phyloP scores from a whole-genome alignment of 257 asterid genomes.

The Nicotiana knightiana region DNA sequence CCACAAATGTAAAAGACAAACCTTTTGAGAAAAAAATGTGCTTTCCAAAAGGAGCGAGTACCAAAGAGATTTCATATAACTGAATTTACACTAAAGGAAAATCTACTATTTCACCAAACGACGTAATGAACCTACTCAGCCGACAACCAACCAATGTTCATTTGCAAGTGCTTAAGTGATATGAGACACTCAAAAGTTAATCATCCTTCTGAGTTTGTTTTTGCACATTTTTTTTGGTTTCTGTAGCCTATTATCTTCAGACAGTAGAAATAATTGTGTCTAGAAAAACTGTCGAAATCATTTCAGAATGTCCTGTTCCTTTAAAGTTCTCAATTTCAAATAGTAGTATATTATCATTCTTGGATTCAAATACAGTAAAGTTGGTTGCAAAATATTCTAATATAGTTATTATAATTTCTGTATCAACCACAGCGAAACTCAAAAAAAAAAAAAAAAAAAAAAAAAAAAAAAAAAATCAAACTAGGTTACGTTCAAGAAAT shows the following conservation, averaged over 20 bases:
- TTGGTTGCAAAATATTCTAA: neutral
- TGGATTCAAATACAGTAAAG: neutral
- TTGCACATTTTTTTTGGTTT: neutral
- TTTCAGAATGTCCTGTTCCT: neutral
- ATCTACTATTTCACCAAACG: neutral
- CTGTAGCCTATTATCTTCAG: neutral
- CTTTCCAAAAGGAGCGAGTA: neutral
- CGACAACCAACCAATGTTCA: neutral
- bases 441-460: neutral
- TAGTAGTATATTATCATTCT: neutral
- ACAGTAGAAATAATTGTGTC: neutral
- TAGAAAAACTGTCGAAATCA: neutral
- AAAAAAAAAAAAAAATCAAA: neutral
- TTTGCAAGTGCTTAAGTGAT: neutral
- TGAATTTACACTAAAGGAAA: neutral
- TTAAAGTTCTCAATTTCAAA: neutral
- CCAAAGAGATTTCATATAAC: neutral
- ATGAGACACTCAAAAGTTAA: neutral
- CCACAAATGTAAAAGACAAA: neutral
- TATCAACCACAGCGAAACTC: neutral
- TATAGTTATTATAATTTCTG: neutral
- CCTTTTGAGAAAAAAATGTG: neutral
- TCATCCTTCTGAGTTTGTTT: neutral
- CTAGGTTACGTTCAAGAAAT: neutral
- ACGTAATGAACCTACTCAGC: neutral